Conservation (phyloP, 2,329 filamentous ascomycete species). For the Fusarium sp. region DNA sequence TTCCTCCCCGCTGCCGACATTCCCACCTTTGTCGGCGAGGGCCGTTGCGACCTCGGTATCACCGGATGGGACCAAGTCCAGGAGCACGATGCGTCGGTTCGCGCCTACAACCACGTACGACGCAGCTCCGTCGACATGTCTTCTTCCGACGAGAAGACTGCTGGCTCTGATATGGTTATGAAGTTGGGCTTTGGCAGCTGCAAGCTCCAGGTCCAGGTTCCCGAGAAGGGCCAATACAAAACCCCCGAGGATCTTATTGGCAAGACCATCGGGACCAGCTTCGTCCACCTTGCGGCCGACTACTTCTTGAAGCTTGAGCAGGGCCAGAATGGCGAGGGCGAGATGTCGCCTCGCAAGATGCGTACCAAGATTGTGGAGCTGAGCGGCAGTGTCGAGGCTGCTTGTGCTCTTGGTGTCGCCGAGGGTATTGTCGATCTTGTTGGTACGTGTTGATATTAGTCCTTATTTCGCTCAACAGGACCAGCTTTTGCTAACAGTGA, state of each 20-base stretch:
- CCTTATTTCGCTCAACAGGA: background rate
- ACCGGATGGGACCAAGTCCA: conserved; percentile 93
- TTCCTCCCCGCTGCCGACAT: conserved; percentile 98
- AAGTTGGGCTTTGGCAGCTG: conserved; percentile 92
- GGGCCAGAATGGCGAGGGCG: conserved; percentile 57
- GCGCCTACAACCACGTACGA: conserved; percentile 61
- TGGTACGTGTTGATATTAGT: conserved; percentile 69
- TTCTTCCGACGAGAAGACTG: conserved; percentile 56
- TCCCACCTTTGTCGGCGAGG: conserved; percentile 96
- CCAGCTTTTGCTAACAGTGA: conserved; percentile 27
- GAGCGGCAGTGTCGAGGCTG: conserved; percentile 96
- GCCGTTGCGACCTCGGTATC: conserved; percentile 92
- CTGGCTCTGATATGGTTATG: conserved; percentile 85
- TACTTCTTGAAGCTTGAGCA: conserved; percentile 87
- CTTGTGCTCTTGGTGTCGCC: conserved; percentile 93
- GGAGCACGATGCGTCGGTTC: conserved; percentile 81
- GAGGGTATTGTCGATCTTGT: conserved; percentile 98
- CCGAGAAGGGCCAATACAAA: conserved; percentile 80
- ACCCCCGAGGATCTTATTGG: conserved; percentile 84
- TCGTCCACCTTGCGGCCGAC: conserved; percentile 83
- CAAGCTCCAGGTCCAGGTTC: conserved; percentile 97
- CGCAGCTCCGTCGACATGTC: conserved; percentile 56
- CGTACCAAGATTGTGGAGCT: conserved; percentile 93
- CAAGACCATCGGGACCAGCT: conserved; percentile 95
- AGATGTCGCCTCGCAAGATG: conserved; percentile 64